These are phyloP conservation scores for Dimocarpus longan DNA, from an alignment of 345 rosid species.

Conservation along the genomic window DNA sequence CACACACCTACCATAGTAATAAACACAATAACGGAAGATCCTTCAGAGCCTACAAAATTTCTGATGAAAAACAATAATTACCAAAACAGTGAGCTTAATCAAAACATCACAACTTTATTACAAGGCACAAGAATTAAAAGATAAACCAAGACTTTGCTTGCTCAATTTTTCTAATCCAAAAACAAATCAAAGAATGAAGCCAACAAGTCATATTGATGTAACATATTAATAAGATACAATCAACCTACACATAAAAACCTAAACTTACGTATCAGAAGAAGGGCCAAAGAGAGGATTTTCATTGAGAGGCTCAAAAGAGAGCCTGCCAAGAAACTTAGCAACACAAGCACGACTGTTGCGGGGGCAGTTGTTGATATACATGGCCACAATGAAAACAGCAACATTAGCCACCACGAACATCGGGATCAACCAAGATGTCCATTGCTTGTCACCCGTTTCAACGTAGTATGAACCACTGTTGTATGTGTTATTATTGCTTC, in stretches of 20 bases:
- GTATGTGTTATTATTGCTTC: conserved; percentile 21
- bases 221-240: no score
- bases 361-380: conserved; percentile 94
- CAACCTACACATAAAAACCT: not conserved
- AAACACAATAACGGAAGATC: not conserved
- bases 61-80: not conserved
- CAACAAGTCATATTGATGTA: not conserved
- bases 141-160: not conserved
- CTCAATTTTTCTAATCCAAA: not conserved
- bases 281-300: conserved; percentile 97
- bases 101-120: not conserved
- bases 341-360: conserved; percentile 62
- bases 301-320: conserved; percentile 82
- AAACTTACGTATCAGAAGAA: conserved; percentile 77
- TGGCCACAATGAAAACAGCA: conserved; percentile 62
- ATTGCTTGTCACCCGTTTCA: conserved; percentile 48
- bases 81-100: not conserved
- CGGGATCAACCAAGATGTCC: conserved; percentile 96
- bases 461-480: conserved; percentile 35
- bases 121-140: not conserved
- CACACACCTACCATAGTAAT: not conserved
- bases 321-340: conserved; percentile 71
- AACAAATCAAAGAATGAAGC: not conserved
- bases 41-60: not conserved
- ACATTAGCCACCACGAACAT: conserved; percentile 73